Base-by-base conservation (phyloP, 345 rosid genomes). In the Litchi chinensis region DNA sequence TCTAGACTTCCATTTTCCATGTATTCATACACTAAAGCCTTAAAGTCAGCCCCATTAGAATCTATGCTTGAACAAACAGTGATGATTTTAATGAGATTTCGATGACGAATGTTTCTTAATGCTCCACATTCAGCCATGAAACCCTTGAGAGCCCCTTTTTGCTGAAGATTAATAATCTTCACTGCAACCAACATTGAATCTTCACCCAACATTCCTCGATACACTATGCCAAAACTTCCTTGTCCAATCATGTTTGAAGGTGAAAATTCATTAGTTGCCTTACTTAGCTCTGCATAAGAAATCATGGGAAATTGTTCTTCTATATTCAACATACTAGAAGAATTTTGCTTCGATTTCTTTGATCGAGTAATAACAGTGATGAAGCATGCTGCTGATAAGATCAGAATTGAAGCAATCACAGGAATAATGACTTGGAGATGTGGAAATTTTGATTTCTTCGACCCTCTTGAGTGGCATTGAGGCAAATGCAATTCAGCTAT, bases 41-140 rank as follows among this genome's bases (percentile, higher is more conserved):
- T 81, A 22, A 84, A 84, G 44, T 76, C 76, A 12, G 22, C 37
- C 8, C 41, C 43, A 26, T 71, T 26, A 28, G 0, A 50, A 26
- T 71, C 62, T 6, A 50, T 71, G 24, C 83, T 84, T 0, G 81
- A 84, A 66, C 89, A 88, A 10, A 56, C 73, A 3, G 89, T 80
- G 19, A 87, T 12, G 40, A 89, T 15, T 70, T 85, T 85, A 40
- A 89, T 70, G 12, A 90, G 89, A 68, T 90, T 87, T 5, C 89
- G 71, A 66, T 85, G 90, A 40, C 86, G 77, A 39, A 83, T 65
- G 10, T 46, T 85, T 56, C 70, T n/a, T 26, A 90, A 60, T 0
- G 87, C 78, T 76, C 87, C 73, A 67, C 90, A 87, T 78, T 89
- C 91, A 11, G 88, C 85, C 18, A 86, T 13, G 44, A 87, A 90